A percentile compares a stretch with the other conserved stretches of the same genome.
Evolutionary conservation across 352 stramenopile species (phyloP).

Genomic region (Thalassiosira hispida): DNA sequence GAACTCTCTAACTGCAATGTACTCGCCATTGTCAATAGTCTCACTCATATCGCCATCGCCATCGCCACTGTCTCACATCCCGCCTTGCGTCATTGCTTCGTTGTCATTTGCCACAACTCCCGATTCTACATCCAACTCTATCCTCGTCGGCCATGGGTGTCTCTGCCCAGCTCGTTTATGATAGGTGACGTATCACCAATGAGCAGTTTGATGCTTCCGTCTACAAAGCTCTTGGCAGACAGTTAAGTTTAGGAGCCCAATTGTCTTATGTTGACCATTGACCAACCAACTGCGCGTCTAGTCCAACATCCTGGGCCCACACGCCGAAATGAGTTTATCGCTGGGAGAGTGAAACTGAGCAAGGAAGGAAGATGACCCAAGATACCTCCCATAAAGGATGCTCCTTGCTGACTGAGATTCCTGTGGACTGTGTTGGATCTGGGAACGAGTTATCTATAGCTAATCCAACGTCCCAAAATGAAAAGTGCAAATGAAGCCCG

Average conservation of each 20-base stretch:
- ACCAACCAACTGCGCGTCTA: slow-evolving; percentile 65
- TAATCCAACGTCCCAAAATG: slow-evolving; percentile 47
- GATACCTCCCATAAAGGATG: slow-evolving; percentile 80
- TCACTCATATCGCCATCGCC: too few relatives aligned
- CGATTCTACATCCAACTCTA: slow-evolving; percentile 64
- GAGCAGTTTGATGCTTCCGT: too few relatives aligned
- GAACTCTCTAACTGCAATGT: slow-evolving; percentile 17
- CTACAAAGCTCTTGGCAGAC: too few relatives aligned
- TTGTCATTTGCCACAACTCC: slow-evolving; percentile 54
- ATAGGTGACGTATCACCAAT: too few relatives aligned
- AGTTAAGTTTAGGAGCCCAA: too few relatives aligned
- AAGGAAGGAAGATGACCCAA: slow-evolving; percentile 73
- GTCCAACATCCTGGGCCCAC: slow-evolving; percentile 81
- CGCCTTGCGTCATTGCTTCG: too few relatives aligned
- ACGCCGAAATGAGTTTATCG: slow-evolving; percentile 73
- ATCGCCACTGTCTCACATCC: too few relatives aligned
- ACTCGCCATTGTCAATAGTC: slow-evolving; percentile 5
- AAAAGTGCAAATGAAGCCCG: slow-evolving; percentile 81
- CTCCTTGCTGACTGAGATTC: slow-evolving; percentile 50
- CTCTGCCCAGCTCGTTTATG: too few relatives aligned
- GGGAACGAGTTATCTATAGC: slow-evolving; percentile 55
- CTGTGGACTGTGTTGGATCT: slow-evolving; percentile 10
- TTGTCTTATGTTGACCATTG: slow-evolving; percentile 80
- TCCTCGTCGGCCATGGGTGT: too few relatives aligned
- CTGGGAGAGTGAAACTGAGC: slow-evolving; percentile 72